Evolutionary conservation across 208 protist genomes (phyloP).

Genomic region (Trypanosoma boissoni): DNA sequence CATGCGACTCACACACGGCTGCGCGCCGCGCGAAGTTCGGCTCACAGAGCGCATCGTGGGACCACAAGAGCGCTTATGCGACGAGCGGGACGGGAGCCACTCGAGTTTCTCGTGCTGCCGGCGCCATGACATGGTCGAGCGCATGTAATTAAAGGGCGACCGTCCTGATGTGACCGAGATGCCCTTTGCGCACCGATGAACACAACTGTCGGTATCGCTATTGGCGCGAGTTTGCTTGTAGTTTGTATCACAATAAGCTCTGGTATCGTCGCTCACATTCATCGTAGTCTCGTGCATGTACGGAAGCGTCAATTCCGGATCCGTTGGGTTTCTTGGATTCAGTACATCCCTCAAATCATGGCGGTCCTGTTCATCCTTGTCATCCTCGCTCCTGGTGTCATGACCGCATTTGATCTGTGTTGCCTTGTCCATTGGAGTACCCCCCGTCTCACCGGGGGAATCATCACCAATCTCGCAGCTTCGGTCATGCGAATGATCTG

Average conservation of each 20-base stretch:
- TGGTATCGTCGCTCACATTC: conserved; percentile 4
- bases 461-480: too few species aligned
- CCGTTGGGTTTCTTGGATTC: neutral
- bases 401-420: too few species aligned
- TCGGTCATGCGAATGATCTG: too few species aligned
- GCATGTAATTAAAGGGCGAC: too few species aligned
- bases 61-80: neutral
- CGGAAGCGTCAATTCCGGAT: conserved; percentile 21
- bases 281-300: conserved; percentile 20
- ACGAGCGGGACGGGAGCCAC: conserved; percentile 8
- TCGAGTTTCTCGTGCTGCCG: conserved; percentile 25
- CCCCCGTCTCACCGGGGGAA: too few species aligned
- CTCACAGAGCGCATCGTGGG: neutral
- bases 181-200: too few species aligned
- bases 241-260: too few species aligned
- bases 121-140: conserved; percentile 22
- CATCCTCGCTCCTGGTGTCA: too few species aligned
- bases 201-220: too few species aligned
- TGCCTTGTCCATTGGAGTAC: too few species aligned
- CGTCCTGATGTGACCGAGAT: too few species aligned
- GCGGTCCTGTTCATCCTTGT: neutral
- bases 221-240: too few species aligned
- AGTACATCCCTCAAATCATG: neutral
- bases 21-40: neutral
- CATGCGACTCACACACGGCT: conserved; percentile 33